Base-by-base conservation (phyloP, 1,284 basidiomycete genomes). In the Puccinia horiana region DNA sequence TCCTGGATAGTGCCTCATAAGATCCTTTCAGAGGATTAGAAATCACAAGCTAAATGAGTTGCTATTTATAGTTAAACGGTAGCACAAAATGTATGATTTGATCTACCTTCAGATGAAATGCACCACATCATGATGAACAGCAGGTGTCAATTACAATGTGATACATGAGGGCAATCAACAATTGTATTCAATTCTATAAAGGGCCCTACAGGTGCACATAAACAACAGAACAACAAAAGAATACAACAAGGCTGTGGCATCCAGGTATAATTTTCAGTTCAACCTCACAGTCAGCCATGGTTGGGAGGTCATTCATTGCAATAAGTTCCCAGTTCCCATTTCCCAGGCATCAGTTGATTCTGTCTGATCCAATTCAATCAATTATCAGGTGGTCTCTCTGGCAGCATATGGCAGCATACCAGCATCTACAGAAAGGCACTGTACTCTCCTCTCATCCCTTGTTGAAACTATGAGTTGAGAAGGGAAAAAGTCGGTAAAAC, bases 11-110 rank as follows among this genome's bases (percentile, higher is more conserved):
- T 29, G 35, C 37, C 35, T 79, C 2, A 79, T 79, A 32, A 67
- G 77, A n/a, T 70, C 72, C 32, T 69, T 79, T 20, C 77, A 79
- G 40, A 79, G 72, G 54, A 72, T 79, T 14, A 54, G 56, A 56
- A 81, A 81, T 29, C 73, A 74, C 18, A 20, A 40, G 37, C 47
- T 74, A 40, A n/a, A 70, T 81, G 42, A 63, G 78, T 81, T 32
- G 23, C 54, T 76, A 12, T 16, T 14, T 42, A n/a, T n/a, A n/a
- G n/a, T n/a, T n/a, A n/a, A n/a, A n/a, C n/a, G n/a, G n/a, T n/a
- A n/a, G n/a, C n/a, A n/a, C n/a, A n/a, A 73, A 11, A 73, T 44
- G n/a, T n/a, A n/a, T 73, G 70, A 73, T 52, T 52, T 29, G 35
- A 73, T 47, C 8, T 29, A 16, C 23, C 44, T 65, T 72, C 47